A percentile compares a stretch with the other conserved stretches of the same genome.
phyloP scores from a whole-genome alignment of 169 alveolate species.

The Plasmodium adleri region DNA sequence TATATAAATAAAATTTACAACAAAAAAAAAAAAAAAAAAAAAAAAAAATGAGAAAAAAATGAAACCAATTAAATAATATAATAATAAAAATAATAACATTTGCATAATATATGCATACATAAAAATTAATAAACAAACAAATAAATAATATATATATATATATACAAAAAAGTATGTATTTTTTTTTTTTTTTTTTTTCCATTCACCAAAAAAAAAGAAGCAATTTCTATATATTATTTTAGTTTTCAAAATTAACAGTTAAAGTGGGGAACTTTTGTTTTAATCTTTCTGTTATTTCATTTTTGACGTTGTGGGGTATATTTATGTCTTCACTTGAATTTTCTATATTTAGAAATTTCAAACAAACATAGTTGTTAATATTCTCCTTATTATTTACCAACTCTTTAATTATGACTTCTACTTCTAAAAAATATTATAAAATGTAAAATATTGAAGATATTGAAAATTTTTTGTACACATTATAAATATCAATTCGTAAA shows the following conservation, averaged over 20 bases:
- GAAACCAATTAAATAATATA: too few species aligned
- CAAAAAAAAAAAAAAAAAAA: too few species aligned
- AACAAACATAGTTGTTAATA: conserved; percentile 57
- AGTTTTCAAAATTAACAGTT: conserved; percentile 70
- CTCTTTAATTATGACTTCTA: conserved; percentile 49
- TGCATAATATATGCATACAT: too few species aligned
- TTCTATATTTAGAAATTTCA: conserved; percentile 34
- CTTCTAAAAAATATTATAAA: conserved; percentile 17
- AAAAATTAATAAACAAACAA: too few species aligned
- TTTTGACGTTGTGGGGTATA: conserved; percentile 49
- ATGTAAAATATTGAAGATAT: background rate
- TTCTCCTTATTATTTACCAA: conserved; percentile 57
- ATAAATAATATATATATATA: too few species aligned
- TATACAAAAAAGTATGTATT: background rate
- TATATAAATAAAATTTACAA: too few species aligned
- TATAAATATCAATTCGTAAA: background rate
- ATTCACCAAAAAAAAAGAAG: conserved; percentile 27
- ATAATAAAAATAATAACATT: too few species aligned
- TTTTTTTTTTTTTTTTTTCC: background rate
- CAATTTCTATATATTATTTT: conserved; percentile 2
- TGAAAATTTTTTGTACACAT: background rate
- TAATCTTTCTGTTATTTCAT: conserved; percentile 73
- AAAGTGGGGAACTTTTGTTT: conserved; percentile 68
- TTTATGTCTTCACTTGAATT: conserved; percentile 34
- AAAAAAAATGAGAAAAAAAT: too few species aligned